These are phyloP conservation scores for Quercus phellos DNA, from an alignment of 331 rosid genomes.

Conservation along the genomic window DNA sequence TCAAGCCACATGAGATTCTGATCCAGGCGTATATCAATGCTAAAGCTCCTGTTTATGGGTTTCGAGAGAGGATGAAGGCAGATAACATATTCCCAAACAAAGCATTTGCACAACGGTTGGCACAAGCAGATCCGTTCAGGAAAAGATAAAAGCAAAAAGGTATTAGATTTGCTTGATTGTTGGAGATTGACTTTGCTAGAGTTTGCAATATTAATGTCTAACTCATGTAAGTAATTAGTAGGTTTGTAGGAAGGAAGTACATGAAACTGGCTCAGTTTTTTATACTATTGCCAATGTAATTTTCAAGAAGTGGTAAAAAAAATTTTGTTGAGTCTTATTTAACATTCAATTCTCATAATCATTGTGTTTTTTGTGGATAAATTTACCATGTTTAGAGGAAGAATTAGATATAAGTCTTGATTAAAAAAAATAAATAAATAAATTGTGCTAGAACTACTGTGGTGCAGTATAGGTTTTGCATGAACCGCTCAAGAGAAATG, in stretches of 20 bases:
- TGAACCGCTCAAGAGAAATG: too few species aligned
- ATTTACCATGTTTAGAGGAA: too few species aligned
- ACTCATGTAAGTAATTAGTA: neutral
- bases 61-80: constrained; percentile 24
- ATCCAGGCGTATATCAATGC: constrained; percentile 19
- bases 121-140: neutral
- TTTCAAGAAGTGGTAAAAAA: neutral
- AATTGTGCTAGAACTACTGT: too few species aligned
- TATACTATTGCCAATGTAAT: neutral
- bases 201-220: neutral
- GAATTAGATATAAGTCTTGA: too few species aligned
- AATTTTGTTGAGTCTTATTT: neutral
- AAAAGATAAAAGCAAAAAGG: neutral
- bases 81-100: constrained; percentile 13
- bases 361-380: too few species aligned
- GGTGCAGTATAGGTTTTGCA: too few species aligned
- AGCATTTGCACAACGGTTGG: neutral
- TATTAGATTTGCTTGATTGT: neutral
- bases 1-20: constrained; percentile 8
- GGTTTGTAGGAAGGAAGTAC: neutral
- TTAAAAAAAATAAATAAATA: too few species aligned
- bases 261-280: neutral
- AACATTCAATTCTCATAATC: too few species aligned
- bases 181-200: neutral
- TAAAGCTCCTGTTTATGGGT: constrained; percentile 20